These are phyloP conservation scores for Ettlia oleoabundans DNA, from an alignment of 139 green algal genomes.

Conservation along the genomic window DNA sequence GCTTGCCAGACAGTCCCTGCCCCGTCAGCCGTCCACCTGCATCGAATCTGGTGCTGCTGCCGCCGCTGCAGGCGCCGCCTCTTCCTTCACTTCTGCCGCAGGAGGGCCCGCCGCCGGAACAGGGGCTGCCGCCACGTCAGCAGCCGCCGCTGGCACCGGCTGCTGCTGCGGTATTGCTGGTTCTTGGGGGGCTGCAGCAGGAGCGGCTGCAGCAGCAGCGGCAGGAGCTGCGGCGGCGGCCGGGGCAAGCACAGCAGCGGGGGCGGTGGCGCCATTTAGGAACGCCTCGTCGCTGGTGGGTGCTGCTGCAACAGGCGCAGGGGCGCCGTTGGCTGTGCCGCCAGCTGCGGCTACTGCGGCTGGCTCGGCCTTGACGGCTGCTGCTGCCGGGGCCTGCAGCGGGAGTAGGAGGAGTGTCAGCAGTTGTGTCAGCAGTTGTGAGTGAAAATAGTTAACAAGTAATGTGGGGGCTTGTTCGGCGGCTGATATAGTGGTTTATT, in stretches of 20 bases:
- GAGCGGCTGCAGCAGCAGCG: too few relatives aligned
- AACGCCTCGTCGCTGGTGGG: not conserved
- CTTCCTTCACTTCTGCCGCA: not conserved
- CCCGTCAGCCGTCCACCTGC: slow-evolving; percentile 20
- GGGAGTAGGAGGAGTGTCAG: not conserved
- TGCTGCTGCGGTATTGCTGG: not conserved
- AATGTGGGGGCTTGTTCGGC: too few relatives aligned
- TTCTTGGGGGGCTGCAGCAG: too few relatives aligned
- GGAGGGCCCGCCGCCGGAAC: not conserved
- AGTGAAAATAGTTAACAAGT: too few relatives aligned
- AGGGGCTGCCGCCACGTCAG: not conserved
- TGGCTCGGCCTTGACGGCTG: not conserved
- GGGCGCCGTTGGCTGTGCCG: not conserved
- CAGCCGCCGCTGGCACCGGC: not conserved
- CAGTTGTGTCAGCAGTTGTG: not conserved
- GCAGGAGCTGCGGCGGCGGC: not conserved
- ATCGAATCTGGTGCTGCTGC: slow-evolving; percentile 5
- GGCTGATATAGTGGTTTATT: too few relatives aligned
- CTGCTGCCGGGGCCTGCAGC: not conserved
- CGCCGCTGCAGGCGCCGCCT: not conserved
- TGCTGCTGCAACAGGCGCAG: not conserved
- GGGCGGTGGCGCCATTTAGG: not conserved
- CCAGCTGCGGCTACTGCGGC: not conserved
- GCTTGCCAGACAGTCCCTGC: not conserved
- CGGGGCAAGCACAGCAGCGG: not conserved